Percentiles rank a stretch among this genome's conserved stretches.
phyloP scores from a whole-genome alignment of 2,329 filamentous ascomycete species.

The Nigrospora osmanthi region DNA sequence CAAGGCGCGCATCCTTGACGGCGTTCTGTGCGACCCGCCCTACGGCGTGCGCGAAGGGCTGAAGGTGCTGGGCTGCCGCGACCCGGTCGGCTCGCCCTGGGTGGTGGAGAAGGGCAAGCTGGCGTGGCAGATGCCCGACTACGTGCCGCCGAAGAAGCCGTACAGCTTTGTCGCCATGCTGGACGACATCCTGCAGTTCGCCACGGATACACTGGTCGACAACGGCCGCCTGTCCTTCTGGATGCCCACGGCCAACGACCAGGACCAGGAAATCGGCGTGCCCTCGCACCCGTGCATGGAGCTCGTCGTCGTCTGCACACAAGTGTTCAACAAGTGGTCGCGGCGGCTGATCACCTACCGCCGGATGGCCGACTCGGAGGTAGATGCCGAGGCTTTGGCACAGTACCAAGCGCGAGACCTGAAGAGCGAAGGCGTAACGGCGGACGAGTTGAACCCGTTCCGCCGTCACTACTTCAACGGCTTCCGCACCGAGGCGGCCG shows the following conservation, averaged over 20 bases:
- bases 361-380: constrained; percentile 53
- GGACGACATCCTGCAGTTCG: constrained; percentile 81
- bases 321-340: constrained; percentile 90
- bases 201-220: constrained; percentile 67
- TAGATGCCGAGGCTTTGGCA: constrained; percentile 36
- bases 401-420: constrained; percentile 19
- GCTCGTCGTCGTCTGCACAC: constrained; percentile 69
- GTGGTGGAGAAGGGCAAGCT: constrained; percentile 62
- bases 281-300: constrained; percentile 71
- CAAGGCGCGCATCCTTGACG: constrained; percentile 54
- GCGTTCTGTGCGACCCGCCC: constrained; percentile 90
- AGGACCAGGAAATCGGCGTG: constrained; percentile 67
- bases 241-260: constrained; percentile 88
- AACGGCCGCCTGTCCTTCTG: constrained; percentile 81
- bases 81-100: constrained; percentile 51
- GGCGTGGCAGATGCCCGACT: constrained; percentile 35
- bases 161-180: constrained; percentile 91
- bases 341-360: constrained; percentile 81
- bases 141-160: constrained; percentile 73
- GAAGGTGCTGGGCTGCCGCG: constrained; percentile 73
- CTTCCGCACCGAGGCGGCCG: constrained; percentile 25
- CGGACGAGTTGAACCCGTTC: constrained; percentile 54
- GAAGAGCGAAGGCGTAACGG: constrained; percentile 34
- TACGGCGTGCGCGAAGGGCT: constrained; percentile 92
- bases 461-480: constrained; percentile 50